Evolutionary conservation across 257 asterid genomes (phyloP).

Genomic region (Solanum lignicaule): DNA sequence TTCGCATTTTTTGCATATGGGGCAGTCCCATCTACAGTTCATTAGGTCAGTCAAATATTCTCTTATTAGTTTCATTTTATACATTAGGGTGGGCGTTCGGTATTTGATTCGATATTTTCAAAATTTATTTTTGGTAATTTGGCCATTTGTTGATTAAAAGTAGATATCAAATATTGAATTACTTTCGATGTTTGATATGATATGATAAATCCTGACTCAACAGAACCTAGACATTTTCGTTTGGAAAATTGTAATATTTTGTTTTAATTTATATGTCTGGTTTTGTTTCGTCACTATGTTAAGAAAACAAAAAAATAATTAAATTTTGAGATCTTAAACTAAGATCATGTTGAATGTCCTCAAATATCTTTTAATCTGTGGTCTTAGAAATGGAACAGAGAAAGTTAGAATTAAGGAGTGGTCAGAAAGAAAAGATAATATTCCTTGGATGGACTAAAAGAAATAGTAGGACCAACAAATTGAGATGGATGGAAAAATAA

Average conservation of each 20-base stretch:
- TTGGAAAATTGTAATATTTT: no score
- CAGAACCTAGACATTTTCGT: no score
- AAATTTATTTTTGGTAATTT: not conserved
- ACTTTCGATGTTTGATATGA: not conserved
- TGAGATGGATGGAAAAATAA: no score
- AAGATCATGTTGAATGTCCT: not conserved
- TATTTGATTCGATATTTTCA: not conserved
- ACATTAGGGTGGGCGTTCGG: not conserved
- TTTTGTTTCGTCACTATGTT: not conserved
- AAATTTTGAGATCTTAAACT: no score
- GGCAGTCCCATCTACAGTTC: not conserved
- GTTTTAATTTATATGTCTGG: not conserved
- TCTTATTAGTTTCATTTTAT: not conserved
- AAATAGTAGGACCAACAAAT: no score
- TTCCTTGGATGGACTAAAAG: no score
- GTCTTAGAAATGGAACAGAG: not conserved
- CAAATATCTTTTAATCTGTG: no score
- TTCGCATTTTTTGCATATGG: not conserved
- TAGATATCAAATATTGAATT: not conserved
- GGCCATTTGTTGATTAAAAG: no score
- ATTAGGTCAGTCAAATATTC: not conserved
- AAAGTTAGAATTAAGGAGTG: not conserved
- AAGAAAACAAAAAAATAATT: no score
- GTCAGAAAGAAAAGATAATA: no score
- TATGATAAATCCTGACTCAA: no score